These are phyloP conservation scores for Paraphaeosphaeria minitans DNA, from an alignment of 2,329 filamentous ascomycete species.

Conservation along the genomic window DNA sequence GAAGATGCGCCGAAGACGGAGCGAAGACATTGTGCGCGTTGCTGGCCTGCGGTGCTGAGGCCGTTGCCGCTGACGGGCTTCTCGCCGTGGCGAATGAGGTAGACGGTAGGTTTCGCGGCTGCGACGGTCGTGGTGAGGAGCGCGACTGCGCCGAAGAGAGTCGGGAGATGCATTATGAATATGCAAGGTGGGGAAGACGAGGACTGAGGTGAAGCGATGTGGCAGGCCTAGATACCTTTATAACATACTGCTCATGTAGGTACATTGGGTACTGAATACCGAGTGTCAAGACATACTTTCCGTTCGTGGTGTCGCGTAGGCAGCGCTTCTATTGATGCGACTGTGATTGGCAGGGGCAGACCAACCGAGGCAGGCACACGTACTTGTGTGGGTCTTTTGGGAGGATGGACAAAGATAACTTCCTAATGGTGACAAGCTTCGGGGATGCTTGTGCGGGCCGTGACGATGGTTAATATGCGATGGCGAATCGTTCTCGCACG, in stretches of 20 bases:
- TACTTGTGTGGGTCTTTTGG: not conserved
- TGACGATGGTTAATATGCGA: not conserved
- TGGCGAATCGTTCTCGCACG: constrained; percentile 2
- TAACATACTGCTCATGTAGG: not conserved
- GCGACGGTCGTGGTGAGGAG: constrained; percentile 5
- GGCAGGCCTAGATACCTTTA: not conserved
- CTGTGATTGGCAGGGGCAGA: not conserved
- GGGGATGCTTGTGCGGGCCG: not conserved
- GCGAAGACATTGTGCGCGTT: constrained; percentile 65
- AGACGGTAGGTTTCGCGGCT: constrained; percentile 56
- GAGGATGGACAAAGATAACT: not conserved
- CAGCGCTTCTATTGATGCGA: not conserved
- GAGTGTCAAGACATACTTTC: not conserved
- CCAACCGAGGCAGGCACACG: not conserved
- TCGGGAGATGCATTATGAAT: not conserved
- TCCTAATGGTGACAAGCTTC: constrained; percentile 2
- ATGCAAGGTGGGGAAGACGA: not conserved
- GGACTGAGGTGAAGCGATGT: too few relatives aligned
- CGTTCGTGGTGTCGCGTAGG: not conserved
- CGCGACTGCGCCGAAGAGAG: not conserved
- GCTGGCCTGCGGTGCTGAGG: constrained; percentile 56
- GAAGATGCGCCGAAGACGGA: constrained; percentile 60
- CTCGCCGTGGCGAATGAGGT: constrained; percentile 68
- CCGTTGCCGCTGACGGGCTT: constrained; percentile 60
- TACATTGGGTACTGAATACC: not conserved